Conservation (phyloP, 176 grass and related monocot genomes). For the Carex kokanica region DNA sequence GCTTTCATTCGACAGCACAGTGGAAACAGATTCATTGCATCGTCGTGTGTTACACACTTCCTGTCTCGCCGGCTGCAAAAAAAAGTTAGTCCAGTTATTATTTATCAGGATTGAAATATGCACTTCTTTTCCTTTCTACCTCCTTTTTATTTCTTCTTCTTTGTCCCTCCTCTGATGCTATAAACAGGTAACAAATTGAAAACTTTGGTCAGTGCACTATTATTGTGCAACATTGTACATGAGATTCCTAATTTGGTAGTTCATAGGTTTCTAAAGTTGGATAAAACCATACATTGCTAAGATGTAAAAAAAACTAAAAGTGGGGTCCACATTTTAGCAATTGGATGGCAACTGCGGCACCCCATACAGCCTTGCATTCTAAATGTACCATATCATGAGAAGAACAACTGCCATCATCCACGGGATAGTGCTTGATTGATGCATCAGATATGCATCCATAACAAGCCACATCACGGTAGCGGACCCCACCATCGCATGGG, state of each 20-base stretch:
- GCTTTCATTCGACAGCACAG: conserved; percentile 30
- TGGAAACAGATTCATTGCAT: conserved; percentile 37
- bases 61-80: conserved; percentile 51
- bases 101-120: conserved; percentile 7
- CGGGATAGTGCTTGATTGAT: conserved; percentile 61
- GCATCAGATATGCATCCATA: conserved; percentile 53
- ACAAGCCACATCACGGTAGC: conserved; percentile 44
- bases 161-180: neutral
- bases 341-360: neutral
- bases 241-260: neutral
- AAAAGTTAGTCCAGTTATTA: conserved; percentile 7
- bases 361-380: neutral
- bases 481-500: conserved; percentile 70
- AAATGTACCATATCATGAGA: conserved; percentile 50
- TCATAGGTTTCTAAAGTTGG: neutral
- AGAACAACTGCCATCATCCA: conserved; percentile 70
- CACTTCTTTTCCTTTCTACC: neutral
- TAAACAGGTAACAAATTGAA: conserved; percentile 8
- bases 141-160: neutral
- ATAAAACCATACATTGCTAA: neutral
- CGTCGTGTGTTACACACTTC: conserved; percentile 61
- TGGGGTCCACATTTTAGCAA: neutral
- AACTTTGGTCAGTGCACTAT: neutral
- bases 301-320: neutral
- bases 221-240: neutral